A percentile compares a stretch with the other conserved stretches of the same genome.
Evolutionary conservation across 1,284 basidiomycete genomes (phyloP).

Genomic region (Boletellus sp.): DNA sequence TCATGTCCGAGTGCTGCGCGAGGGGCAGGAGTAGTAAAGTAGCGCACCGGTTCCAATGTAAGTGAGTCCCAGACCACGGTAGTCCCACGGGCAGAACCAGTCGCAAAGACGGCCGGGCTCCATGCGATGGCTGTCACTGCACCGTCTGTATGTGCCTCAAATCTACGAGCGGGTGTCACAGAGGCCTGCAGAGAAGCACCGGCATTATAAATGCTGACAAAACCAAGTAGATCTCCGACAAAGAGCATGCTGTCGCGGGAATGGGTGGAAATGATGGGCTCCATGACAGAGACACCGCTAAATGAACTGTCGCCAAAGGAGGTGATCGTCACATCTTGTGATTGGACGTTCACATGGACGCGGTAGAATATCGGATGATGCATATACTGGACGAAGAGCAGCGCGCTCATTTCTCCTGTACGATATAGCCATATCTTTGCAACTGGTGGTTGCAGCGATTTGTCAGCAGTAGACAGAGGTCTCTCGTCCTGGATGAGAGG

Average conservation of each 20-base stretch:
- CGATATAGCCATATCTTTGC: constrained; percentile 17
- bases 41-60: constrained; percentile 53
- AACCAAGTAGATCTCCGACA: constrained; percentile 57
- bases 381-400: constrained; percentile 42
- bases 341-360: constrained; percentile 33
- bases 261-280: constrained; percentile 43
- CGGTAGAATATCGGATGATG: constrained; percentile 49
- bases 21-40: constrained; percentile 48
- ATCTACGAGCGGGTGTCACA: constrained; percentile 40
- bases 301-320: constrained; percentile 52
- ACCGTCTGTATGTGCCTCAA: constrained; percentile 60
- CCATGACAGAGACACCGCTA: constrained; percentile 44
- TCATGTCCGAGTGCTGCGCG: constrained; percentile 37
- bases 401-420: constrained; percentile 11
- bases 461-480: neutral
- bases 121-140: constrained; percentile 61
- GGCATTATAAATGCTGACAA: constrained; percentile 52
- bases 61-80: constrained; percentile 68
- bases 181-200: constrained; percentile 11
- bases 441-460: constrained; percentile 10
- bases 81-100: constrained; percentile 62
- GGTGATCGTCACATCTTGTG: constrained; percentile 35
- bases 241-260: constrained; percentile 47
- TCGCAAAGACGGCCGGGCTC: constrained; percentile 54
- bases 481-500: constrained; percentile 27